phyloP scores from a whole-genome alignment of 306 rosid genomes.

The Castanospermum australe region DNA sequence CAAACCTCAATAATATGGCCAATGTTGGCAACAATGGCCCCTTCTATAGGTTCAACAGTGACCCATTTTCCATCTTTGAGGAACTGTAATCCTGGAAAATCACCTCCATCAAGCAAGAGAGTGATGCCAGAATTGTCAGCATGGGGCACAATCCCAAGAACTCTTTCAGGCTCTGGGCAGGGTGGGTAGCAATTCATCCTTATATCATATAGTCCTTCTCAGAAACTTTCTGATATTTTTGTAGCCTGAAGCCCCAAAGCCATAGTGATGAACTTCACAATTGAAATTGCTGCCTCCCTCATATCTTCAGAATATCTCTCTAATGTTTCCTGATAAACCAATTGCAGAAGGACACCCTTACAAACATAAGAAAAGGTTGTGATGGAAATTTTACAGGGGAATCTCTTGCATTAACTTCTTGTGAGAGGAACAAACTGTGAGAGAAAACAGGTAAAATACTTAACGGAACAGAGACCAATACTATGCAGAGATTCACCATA shows the following conservation, averaged over 20 bases:
- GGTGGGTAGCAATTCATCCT: conserved; percentile 55
- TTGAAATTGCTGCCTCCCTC: conserved; percentile 31
- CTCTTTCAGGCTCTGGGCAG: conserved; percentile 51
- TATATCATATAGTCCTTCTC: conserved; percentile 38
- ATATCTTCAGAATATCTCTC: conserved; percentile 44
- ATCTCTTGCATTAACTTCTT: background rate
- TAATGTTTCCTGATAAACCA: conserved; percentile 38
- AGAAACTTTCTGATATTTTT: conserved; percentile 31
- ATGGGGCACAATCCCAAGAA: conserved; percentile 49
- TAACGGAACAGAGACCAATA: background rate
- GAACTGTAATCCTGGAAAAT: conserved; percentile 44
- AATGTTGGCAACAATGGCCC: conserved; percentile 45
- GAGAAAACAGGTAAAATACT: background rate
- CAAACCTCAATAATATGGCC: conserved; percentile 52
- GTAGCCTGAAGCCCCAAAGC: conserved; percentile 39
- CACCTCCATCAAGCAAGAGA: conserved; percentile 43
- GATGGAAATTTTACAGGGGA: background rate
- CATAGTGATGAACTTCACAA: conserved; percentile 42
- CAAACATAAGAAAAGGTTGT: background rate
- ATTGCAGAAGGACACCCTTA: background rate
- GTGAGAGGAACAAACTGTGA: background rate
- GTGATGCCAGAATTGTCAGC: conserved; percentile 50
- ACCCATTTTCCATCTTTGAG: conserved; percentile 47
- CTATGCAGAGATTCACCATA: no score
- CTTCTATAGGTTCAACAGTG: conserved; percentile 42